Percentiles rank a stretch among this genome's conserved stretches.
phyloP scores from a whole-genome alignment of 2,329 filamentous ascomycete genomes.

The Coniochaeta sp. region DNA sequence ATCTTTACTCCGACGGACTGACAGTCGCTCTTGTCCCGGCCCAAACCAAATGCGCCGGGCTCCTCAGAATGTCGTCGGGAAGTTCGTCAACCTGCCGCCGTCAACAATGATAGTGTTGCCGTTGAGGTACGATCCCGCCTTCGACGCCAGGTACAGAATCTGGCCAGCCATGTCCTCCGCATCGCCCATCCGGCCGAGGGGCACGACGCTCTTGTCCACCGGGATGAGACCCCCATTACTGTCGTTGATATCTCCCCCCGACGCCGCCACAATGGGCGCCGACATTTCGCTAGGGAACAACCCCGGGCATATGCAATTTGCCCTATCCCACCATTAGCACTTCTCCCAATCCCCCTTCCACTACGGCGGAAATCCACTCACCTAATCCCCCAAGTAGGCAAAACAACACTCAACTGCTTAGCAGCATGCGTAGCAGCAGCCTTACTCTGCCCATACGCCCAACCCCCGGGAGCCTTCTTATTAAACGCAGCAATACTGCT shows the following conservation, averaged over 20 bases:
- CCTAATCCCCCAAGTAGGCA: slow-evolving; percentile 56
- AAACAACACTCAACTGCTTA: slow-evolving; percentile 62
- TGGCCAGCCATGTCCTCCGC: slow-evolving; percentile 58
- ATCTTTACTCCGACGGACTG: too few relatives aligned
- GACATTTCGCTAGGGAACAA: slow-evolving; percentile 58
- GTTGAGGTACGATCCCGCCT: slow-evolving; percentile 60
- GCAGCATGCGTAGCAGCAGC: slow-evolving; percentile 66
- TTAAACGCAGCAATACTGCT: slow-evolving; percentile 71
- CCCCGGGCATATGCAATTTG: slow-evolving; percentile 40
- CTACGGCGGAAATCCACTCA: too few relatives aligned
- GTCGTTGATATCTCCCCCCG: slow-evolving; percentile 24
- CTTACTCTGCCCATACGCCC: slow-evolving; percentile 72
- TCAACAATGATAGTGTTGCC: slow-evolving; percentile 56
- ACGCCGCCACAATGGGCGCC: slow-evolving; percentile 34
- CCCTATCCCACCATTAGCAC: slow-evolving; percentile 57
- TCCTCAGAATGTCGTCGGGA: slow-evolving; percentile 49
- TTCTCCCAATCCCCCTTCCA: slow-evolving; percentile 42
- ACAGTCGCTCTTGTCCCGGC: background rate
- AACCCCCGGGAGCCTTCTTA: slow-evolving; percentile 65
- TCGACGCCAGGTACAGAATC: slow-evolving; percentile 57
- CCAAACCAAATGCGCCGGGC: too few relatives aligned
- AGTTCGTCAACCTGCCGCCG: slow-evolving; percentile 50
- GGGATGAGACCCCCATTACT: slow-evolving; percentile 17
- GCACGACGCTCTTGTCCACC: slow-evolving; percentile 38
- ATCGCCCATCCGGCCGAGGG: slow-evolving; percentile 52